Conservation (phyloP, 805 yeast species). For the Brettanomyces nanus region DNA sequence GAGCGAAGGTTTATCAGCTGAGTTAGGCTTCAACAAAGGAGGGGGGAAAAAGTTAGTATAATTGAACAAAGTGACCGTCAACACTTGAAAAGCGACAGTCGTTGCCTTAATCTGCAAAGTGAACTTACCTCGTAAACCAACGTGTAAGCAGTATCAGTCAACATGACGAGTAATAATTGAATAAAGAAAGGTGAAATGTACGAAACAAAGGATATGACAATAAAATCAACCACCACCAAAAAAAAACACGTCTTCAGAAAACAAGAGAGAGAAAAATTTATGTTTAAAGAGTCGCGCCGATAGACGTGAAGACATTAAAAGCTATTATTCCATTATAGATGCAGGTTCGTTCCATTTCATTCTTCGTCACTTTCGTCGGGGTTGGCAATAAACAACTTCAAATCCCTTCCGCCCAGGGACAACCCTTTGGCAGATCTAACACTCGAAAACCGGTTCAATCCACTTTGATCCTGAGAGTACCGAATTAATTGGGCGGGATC, state of each 20-base stretch:
- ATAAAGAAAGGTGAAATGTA: too few species aligned
- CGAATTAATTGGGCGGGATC: conserved; percentile 12
- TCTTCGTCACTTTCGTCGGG: conserved; percentile 39
- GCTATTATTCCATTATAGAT: too few species aligned
- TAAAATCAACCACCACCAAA: too few species aligned
- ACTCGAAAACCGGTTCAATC: conserved; percentile 1
- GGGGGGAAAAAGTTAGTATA: conserved; percentile 8
- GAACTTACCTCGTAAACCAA: conserved; percentile 54
- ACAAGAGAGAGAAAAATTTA: too few species aligned
- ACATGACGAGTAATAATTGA: too few species aligned
- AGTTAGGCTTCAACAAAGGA: conserved; percentile 36
- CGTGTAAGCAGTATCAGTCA: conserved; percentile 51
- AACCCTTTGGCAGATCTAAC: conserved; percentile 2
- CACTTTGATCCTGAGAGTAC: conserved; percentile 5
- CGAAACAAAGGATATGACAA: too few species aligned
- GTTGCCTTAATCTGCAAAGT: background rate
- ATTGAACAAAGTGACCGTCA: background rate
- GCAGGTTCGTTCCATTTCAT: too few species aligned
- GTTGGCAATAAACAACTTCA: conserved; percentile 42
- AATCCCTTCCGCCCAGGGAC: conserved; percentile 8
- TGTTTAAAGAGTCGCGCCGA: too few species aligned
- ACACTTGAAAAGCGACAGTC: background rate
- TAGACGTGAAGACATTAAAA: too few species aligned
- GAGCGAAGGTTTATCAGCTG: conserved; percentile 53
- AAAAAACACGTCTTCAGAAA: too few species aligned